Base-by-base conservation (phyloP, 768 basidiomycete species). In the Tulasnella sp. region DNA sequence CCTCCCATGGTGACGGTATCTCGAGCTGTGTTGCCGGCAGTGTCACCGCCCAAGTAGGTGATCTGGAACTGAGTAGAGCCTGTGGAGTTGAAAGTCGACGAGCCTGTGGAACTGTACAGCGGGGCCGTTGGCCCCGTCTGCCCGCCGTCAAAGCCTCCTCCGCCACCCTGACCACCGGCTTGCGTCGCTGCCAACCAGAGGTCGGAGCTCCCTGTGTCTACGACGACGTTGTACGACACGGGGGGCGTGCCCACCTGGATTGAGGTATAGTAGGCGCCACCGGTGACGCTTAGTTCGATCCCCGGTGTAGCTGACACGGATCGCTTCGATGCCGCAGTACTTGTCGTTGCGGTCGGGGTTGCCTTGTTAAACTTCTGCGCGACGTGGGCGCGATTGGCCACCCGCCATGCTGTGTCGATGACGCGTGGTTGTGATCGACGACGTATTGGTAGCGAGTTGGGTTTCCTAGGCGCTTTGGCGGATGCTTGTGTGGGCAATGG, bases 1-100 rank as follows among this genome's bases (percentile, higher is more conserved):
- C 63, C 64, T 10, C 49, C 54, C 41, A 65, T 30, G 2, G 46
- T 11, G 31, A 63, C 63, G 2, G 60, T 56, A 11, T 65, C 64
- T n/a, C 22, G 31, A n/a, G 48, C 63, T 17, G 60, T 61, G 11
- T 31, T 27, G 15, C 63, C 63, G 19, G 60, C 44, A 25, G 61
- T 55, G 27, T 49, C 24, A 24, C 63, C 63, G 24, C 60, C 60
- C n/a, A 62, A 41, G 34, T 63, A 63, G 27, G n/a, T 43, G 29
- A 61, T 56, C 8, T 24, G 25, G 31, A 59, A 59, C 15, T 19
- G 5, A 2, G 2, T 17, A 4, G 46, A 48, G 22, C 49, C 49
- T 21, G 56, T 49, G 29, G 44, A 24, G 31, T 59, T 50, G 49
- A 49, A 59, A 9, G 56, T 59, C 19, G 27, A 48, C n/a, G 56